phyloP scores from a whole-genome alignment of 306 rosid genomes.

The Trichosanthes cucumerina region DNA sequence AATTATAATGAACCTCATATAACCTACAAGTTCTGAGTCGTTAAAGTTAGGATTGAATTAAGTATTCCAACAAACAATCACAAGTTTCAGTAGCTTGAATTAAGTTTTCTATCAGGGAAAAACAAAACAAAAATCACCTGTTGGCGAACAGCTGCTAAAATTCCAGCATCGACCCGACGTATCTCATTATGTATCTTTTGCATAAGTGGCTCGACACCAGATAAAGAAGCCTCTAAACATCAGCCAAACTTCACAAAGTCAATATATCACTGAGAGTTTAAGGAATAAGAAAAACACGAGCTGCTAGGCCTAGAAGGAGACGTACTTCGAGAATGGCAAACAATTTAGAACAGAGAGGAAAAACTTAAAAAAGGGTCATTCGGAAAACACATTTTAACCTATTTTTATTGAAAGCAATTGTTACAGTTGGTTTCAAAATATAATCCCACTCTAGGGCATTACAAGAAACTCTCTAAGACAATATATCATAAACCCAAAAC shows the following conservation, averaged over 20 bases:
- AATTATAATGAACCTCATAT: neutral
- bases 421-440: neutral
- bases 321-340: neutral
- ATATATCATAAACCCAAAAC: neutral
- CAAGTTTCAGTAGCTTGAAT: neutral
- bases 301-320: neutral
- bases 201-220: constrained; percentile 96
- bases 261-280: neutral
- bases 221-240: constrained; percentile 63
- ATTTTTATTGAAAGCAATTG: neutral
- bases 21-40: neutral
- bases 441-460: neutral
- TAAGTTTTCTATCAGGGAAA: neutral
- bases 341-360: neutral
- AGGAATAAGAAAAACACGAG: constrained; percentile 1
- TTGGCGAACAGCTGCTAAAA: constrained; percentile 84
- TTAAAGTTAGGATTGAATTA: neutral
- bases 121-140: constrained; percentile 41
- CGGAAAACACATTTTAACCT: neutral
- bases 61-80: neutral
- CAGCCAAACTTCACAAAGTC: constrained; percentile 8
- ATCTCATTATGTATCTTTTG: constrained; percentile 92
- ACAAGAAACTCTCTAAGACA: neutral
- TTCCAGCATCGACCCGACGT: constrained; percentile 87
- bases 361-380: neutral